These are phyloP conservation scores for Elsinoe ampelina DNA, from an alignment of 2,329 filamentous ascomycete species.

Conservation along the genomic window DNA sequence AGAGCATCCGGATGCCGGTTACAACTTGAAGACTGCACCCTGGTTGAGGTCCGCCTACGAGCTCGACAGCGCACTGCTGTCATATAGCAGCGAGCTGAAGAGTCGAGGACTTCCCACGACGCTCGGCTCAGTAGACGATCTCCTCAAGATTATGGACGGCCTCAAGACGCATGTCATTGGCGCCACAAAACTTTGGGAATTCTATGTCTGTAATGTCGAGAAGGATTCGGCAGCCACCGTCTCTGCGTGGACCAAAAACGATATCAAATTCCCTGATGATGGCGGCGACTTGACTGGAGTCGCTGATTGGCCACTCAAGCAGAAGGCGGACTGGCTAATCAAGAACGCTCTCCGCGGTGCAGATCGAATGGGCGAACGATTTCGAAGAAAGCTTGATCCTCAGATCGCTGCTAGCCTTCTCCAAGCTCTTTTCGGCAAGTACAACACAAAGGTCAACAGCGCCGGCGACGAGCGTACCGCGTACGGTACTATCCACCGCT, in stretches of 20 bases:
- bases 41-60: conserved; percentile 59
- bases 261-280: conserved; percentile 46
- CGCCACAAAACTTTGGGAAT: conserved; percentile 80
- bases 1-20: conserved; percentile 89
- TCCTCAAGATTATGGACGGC: conserved; percentile 72
- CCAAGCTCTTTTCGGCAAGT: conserved; percentile 59
- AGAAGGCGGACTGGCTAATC: conserved; percentile 56
- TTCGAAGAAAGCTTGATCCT: conserved; percentile 62
- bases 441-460: conserved; percentile 43
- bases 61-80: conserved; percentile 64
- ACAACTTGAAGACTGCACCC: conserved; percentile 85
- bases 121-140: conserved; percentile 60
- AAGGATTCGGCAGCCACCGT: conserved; percentile 59
- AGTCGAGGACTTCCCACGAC: conserved; percentile 66
- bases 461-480: conserved; percentile 44
- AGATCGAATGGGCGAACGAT: conserved; percentile 71
- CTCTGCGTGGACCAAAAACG: conserved; percentile 59
- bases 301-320: conserved; percentile 46
- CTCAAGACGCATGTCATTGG: conserved; percentile 73
- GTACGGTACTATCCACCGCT: conserved; percentile 45
- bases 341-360: conserved; percentile 61
- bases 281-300: conserved; percentile 44
- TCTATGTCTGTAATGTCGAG: conserved; percentile 75
- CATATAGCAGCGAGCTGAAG: conserved; percentile 53
- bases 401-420: conserved; percentile 59